These are phyloP conservation scores for Ophiostoma triangulosporum DNA, from an alignment of 2,329 filamentous ascomycete species.

Conservation along the genomic window DNA sequence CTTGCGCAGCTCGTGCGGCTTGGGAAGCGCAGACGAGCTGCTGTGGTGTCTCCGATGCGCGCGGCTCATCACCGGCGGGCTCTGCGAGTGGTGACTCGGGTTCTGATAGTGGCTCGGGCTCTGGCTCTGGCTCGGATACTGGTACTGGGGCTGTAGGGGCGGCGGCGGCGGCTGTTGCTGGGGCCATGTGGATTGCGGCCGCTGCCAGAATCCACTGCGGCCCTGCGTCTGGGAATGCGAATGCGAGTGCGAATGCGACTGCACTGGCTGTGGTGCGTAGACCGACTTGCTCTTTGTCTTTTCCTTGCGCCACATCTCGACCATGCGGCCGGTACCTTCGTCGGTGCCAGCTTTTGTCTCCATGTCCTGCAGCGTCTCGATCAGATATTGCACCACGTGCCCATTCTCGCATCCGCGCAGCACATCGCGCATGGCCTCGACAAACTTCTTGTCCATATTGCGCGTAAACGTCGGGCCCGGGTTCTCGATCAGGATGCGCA, in stretches of 20 bases:
- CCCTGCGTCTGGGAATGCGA: neutral
- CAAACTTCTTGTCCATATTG: slow-evolving; percentile 77
- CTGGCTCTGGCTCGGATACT: no score
- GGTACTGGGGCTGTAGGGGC: neutral
- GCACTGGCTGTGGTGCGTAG: slow-evolving; percentile 30
- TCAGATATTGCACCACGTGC: slow-evolving; percentile 70
- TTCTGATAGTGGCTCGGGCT: no score
- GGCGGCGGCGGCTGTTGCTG: neutral
- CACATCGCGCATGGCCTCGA: slow-evolving; percentile 59
- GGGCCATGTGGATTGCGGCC: neutral
- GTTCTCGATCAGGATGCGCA: slow-evolving; percentile 85
- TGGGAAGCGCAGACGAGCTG: slow-evolving; percentile 38
- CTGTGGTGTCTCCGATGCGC: slow-evolving; percentile 31
- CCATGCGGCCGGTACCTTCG: slow-evolving; percentile 54
- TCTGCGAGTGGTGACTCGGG: slow-evolving; percentile 5
- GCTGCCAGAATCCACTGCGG: neutral
- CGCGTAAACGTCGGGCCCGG: slow-evolving; percentile 83
- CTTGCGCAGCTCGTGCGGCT: slow-evolving; percentile 62
- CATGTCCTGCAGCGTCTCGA: slow-evolving; percentile 74
- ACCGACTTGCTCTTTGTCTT: slow-evolving; percentile 51
- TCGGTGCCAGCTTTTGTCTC: slow-evolving; percentile 60
- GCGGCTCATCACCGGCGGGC: slow-evolving; percentile 13
- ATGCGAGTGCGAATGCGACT: neutral
- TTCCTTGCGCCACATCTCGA: slow-evolving; percentile 83
- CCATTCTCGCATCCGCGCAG: slow-evolving; percentile 57